Conservation (phyloP, 495 filamentous ascomycete species). For the Xylona heveae region DNA sequence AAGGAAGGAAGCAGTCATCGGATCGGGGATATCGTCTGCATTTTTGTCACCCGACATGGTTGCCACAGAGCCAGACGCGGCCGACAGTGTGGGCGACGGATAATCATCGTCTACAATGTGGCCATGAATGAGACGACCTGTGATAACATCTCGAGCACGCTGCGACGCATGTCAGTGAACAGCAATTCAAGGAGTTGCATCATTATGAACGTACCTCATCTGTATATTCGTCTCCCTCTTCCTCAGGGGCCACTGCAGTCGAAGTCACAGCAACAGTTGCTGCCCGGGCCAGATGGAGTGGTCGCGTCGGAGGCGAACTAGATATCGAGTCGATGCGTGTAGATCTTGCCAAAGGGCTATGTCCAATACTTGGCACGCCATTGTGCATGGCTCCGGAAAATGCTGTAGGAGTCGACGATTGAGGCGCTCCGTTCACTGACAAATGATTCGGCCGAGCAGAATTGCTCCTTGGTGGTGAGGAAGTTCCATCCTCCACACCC, state of each 20-base stretch:
- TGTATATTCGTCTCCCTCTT: constrained; percentile 44
- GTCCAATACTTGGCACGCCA: no score
- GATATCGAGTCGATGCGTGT: constrained; percentile 1
- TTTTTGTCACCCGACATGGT: constrained; percentile 12
- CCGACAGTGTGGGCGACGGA: constrained; percentile 51
- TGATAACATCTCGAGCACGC: constrained; percentile 74
- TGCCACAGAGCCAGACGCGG: constrained; percentile 30
- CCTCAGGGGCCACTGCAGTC: no score
- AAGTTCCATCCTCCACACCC: constrained; percentile 7
- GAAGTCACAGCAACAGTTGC: no score
- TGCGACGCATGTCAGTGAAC: no score
- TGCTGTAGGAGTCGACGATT: no score
- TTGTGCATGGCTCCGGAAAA: no score
- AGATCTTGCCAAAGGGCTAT: constrained; percentile 1
- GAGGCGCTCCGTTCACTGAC: no score
- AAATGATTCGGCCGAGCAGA: neutral
- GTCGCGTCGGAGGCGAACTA: constrained; percentile 1
- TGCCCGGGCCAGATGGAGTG: no score
- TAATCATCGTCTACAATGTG: constrained; percentile 92
- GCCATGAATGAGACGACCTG: constrained; percentile 80
- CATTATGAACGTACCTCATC: no score
- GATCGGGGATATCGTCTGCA: constrained; percentile 29
- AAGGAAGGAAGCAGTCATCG: constrained; percentile 44
- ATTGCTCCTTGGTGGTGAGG: constrained; percentile 3
- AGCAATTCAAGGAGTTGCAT: no score